phyloP scores from a whole-genome alignment of 345 rosid species.

The Citrus australasica region DNA sequence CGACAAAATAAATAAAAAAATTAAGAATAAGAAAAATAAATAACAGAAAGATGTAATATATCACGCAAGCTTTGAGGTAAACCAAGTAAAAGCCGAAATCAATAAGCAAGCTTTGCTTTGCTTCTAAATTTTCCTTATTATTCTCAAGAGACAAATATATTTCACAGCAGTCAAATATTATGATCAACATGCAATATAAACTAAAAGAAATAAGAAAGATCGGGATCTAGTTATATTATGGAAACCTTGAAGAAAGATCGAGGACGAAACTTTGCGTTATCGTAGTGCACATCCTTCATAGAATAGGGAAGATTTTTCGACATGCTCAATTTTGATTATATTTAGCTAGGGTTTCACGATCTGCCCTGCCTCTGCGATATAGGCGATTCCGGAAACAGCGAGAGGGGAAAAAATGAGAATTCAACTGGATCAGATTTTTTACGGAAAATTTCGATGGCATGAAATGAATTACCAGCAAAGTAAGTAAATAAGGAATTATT shows the following conservation, averaged over 20 bases:
- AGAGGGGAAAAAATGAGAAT: background rate
- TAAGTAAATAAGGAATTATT: background rate
- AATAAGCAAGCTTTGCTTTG: background rate
- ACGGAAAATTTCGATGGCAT: background rate
- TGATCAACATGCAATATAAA: background rate
- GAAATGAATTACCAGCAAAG: too few species aligned
- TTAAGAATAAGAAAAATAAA: too few species aligned
- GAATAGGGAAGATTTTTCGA: constrained; percentile 77
- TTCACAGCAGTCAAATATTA: too few species aligned
- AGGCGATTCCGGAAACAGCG: background rate
- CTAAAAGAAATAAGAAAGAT: background rate
- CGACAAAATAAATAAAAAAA: too few species aligned
- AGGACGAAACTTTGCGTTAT: constrained; percentile 91
- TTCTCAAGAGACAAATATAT: too few species aligned
- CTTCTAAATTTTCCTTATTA: background rate
- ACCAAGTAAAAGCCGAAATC: background rate
- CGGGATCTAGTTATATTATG: background rate
- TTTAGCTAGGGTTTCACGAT: constrained; percentile 6
- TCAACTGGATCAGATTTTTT: background rate
- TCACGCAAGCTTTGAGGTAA: background rate
- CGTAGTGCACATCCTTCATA: constrained; percentile 79
- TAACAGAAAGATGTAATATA: background rate
- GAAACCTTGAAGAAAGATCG: constrained; percentile 68
- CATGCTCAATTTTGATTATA: constrained; percentile 34
- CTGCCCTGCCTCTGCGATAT: background rate